Evolutionary conservation across 176 grass and related monocot species (phyloP).

Genomic region (Triticum turgidum): DNA sequence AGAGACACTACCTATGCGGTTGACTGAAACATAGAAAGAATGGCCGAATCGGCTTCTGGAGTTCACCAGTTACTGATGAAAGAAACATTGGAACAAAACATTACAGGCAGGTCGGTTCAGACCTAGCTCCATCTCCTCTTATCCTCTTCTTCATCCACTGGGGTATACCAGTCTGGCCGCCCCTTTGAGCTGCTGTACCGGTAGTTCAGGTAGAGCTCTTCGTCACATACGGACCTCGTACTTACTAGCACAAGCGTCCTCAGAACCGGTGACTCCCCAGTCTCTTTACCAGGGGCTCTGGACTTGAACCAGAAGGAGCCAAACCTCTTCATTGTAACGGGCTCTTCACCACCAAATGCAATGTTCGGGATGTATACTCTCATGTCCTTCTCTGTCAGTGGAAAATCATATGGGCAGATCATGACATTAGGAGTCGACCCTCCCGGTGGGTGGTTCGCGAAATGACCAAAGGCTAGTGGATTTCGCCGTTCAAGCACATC

Average conservation of each 20-base stretch:
- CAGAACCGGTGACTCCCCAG: constrained; percentile 42
- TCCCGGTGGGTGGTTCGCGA: constrained; percentile 88
- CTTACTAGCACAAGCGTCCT: constrained; percentile 75
- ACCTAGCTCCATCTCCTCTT: constrained; percentile 83
- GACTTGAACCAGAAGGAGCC: constrained; percentile 93
- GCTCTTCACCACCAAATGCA: constrained; percentile 64
- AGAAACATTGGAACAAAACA: constrained; percentile 10
- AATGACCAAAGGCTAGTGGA: constrained; percentile 88
- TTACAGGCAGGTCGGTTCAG: not conserved
- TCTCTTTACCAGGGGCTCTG: constrained; percentile 40
- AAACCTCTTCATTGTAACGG: constrained; percentile 67
- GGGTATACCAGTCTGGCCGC: constrained; percentile 79
- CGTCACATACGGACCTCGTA: constrained; percentile 71
- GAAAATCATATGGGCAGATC: constrained; percentile 92
- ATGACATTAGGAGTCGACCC: constrained; percentile 73
- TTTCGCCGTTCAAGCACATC: constrained; percentile 83
- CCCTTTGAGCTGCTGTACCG: constrained; percentile 77
- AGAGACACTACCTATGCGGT: not conserved
- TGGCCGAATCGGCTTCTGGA: not conserved
- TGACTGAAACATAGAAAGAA: not conserved
- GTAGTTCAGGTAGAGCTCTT: constrained; percentile 92
- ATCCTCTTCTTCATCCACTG: constrained; percentile 91
- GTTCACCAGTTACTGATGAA: not conserved
- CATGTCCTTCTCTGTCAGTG: constrained; percentile 75
- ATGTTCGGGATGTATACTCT: constrained; percentile 82